Evolutionary conservation across 768 basidiomycete genomes (phyloP), one percentile per base, ranked within the genome.

Genomic region (Amanita thiersii): DNA sequence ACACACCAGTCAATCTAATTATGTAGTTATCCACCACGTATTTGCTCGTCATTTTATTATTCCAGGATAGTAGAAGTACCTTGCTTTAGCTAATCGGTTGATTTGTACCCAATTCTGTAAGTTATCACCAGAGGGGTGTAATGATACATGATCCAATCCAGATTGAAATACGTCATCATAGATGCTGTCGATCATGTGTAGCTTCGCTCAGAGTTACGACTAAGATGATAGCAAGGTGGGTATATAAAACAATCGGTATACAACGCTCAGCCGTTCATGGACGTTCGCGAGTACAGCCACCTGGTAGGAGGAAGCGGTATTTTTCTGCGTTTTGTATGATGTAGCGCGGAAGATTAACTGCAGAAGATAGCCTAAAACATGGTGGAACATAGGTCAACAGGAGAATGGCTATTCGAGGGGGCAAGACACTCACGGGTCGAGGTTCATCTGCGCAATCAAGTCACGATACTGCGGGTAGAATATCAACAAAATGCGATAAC

Each of bases 281-380:
- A 21, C 33, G 10, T 40, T 61, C 53, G 12, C 76, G 68, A 31
- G 55, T 48, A 50, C 75, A 79, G 8, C 75, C 75, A 10, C 72
- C 75, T 10, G 77, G 77, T 17, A 79, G 53, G 25, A 79, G 60
- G 53, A 73, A 79, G 28, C 58, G 62, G 58, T 73, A 76, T 37
- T 56, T 60, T 21, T 64, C 62, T n/a, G 68, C 60, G 43, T 77
- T 66, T 44, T 75, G 66, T 26, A 77, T 57, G 24, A 79, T 52
- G 50, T 67, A 75, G 37, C 66, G 62, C 1, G 75, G 77, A 11
- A 77, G 62, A 7, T 70, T 70, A 11, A 77, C 70, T 2, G 72
- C 75, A 2, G 75, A 66, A 21, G 57, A 60, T 47, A 64, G 47
- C 19, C 66, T 68, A 38, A 9, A 32, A 10, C 34, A 38, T 38